These are phyloP conservation scores for Entonaema liquescens DNA, from an alignment of 495 filamentous ascomycete genomes.

Conservation along the genomic window DNA sequence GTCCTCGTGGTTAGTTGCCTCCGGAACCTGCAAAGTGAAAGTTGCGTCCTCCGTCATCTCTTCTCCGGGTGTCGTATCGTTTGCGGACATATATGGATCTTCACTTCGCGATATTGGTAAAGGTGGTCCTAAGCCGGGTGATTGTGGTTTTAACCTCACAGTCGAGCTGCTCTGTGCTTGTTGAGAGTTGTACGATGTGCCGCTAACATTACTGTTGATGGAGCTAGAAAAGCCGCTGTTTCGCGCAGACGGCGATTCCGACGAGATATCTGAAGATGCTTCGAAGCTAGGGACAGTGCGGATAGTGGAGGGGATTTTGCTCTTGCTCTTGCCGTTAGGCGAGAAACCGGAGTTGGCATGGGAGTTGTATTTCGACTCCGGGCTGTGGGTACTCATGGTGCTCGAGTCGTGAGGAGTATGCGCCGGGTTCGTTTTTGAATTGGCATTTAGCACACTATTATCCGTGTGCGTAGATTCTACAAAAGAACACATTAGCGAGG, in stretches of 20 bases:
- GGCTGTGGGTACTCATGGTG: slow-evolving; percentile 46
- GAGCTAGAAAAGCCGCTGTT: slow-evolving; percentile 60
- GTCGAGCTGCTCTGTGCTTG: slow-evolving; percentile 39
- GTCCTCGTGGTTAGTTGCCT: slow-evolving; percentile 48
- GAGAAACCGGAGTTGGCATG: slow-evolving; percentile 25
- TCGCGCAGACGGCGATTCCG: slow-evolving; percentile 45
- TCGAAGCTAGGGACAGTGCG: slow-evolving; percentile 58
- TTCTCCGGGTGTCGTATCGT: slow-evolving; percentile 24
- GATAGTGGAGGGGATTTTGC: slow-evolving; percentile 52
- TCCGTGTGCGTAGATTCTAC: slow-evolving; percentile 29
- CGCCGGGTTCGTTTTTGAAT: slow-evolving; percentile 39
- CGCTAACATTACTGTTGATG: slow-evolving; percentile 55
- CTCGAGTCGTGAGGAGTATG: slow-evolving; percentile 48
- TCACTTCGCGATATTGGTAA: slow-evolving; percentile 27
- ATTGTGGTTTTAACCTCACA: slow-evolving; percentile 44
- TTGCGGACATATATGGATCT: slow-evolving; percentile 32
- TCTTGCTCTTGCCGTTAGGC: slow-evolving; percentile 24
- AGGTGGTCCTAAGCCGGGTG: slow-evolving; percentile 28
- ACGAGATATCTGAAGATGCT: slow-evolving; percentile 46
- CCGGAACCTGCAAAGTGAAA: slow-evolving; percentile 34
- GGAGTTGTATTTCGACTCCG: slow-evolving; percentile 30
- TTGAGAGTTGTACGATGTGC: slow-evolving; percentile 49
- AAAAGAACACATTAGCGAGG: slow-evolving; percentile 13
- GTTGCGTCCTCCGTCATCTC: slow-evolving; percentile 29
- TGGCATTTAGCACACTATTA: slow-evolving; percentile 32